A percentile compares a stretch with the other conserved stretches of the same genome.
Conservation (phyloP, 345 rosid species). For the Gossypioides kirkii region DNA sequence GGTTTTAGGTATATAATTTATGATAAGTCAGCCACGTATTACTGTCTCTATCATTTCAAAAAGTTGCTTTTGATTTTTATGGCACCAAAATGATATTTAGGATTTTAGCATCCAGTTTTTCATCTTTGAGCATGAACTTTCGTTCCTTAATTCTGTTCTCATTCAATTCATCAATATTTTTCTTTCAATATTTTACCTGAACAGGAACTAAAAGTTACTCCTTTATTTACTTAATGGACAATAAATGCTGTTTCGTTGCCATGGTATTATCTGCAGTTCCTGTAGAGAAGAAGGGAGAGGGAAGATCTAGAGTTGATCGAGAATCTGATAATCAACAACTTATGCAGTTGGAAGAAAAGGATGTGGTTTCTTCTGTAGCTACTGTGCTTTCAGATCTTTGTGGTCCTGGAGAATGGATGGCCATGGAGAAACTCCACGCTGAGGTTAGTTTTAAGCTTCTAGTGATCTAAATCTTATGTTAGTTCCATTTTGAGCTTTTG, state of each 20-base stretch:
- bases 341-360: slow-evolving; percentile 89
- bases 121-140: background rate
- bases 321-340: slow-evolving; percentile 94
- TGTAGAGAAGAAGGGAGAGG: slow-evolving; percentile 79
- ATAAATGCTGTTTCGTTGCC: slow-evolving; percentile 8
- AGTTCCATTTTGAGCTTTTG: background rate
- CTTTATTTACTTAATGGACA: background rate
- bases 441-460: slow-evolving; percentile 46
- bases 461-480: background rate
- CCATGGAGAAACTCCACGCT: slow-evolving; percentile 89
- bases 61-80: background rate
- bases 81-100: background rate
- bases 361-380: slow-evolving; percentile 97
- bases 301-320: slow-evolving; percentile 71
- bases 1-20: background rate
- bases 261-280: slow-evolving; percentile 29
- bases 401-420: slow-evolving; percentile 99
- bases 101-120: background rate
- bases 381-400: slow-evolving; percentile 95
- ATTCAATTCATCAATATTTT: background rate
- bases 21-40: background rate
- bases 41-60: background rate
- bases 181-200: background rate
- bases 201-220: background rate
- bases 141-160: background rate